Evolutionary conservation across 257 asterid species (phyloP).

Genomic region (Nyctanthes arbortristis): DNA sequence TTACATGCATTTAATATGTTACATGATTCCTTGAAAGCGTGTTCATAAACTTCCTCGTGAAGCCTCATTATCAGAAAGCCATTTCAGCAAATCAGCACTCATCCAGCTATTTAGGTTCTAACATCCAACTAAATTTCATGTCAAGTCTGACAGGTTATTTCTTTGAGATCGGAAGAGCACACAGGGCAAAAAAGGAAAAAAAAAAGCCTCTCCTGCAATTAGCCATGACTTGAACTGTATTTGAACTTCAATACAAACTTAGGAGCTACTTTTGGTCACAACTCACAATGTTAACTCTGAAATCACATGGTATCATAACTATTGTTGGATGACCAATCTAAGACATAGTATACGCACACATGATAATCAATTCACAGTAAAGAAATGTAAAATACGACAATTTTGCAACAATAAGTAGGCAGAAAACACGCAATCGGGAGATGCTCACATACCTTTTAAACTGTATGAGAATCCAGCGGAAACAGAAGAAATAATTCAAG

Average conservation of each 20-base stretch:
- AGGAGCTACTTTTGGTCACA: neutral
- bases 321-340: neutral
- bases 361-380: neutral
- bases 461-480: conserved; percentile 98
- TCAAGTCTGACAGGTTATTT: neutral
- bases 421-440: neutral
- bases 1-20: neutral
- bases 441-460: conserved; percentile 74
- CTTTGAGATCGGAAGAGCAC: neutral
- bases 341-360: neutral
- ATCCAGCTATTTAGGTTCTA: neutral
- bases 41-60: neutral
- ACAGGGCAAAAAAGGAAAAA: neutral
- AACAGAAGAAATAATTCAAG: conserved; percentile 95
- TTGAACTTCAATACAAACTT: neutral
- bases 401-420: neutral
- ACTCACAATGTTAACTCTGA: neutral
- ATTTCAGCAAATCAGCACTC: neutral
- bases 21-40: neutral
- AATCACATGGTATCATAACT: neutral
- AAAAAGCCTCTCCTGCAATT: neutral
- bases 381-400: neutral
- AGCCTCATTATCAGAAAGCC: neutral
- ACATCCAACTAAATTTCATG: neutral
- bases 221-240: neutral